Base-by-base conservation (phyloP, 2,329 filamentous ascomycete species). In the Fusarium sp. region DNA sequence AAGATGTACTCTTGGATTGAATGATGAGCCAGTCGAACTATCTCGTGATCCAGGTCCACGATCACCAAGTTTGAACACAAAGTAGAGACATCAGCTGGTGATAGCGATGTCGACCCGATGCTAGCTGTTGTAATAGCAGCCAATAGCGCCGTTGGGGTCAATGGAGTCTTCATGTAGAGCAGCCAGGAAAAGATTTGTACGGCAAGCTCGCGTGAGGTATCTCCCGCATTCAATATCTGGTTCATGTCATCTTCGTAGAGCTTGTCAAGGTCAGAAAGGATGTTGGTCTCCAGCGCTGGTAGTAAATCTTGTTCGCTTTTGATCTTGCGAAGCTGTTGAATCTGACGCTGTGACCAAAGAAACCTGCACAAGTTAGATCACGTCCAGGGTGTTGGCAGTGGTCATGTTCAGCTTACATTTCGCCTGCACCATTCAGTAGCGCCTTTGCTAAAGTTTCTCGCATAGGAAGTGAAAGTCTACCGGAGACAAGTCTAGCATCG, bases 301-400 rank as follows among this genome's bases (percentile, higher is more conserved):
- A 55, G n/a, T 5, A 55, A 5, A 38, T 55, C 52, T 5, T 50
- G 22, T n/a, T 55, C 52, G 19, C n/a, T 49, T 14, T 50, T 55
- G 4, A 55, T 24, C 24, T 55, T 50, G 7, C 52, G 52, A 8
- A 55, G 52, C 33, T 55, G 52, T 13, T 55, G 52, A 5, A 55
- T 39, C 11, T 55, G 43, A 3, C 43, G n/a, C 2, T 55, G 43
- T 1, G 5, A 8, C 52, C 52, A 55, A 13, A 55, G 24, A 19
- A 50, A 55, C 52, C 52, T 55, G 17, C 8, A 22, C 3, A 31
- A 5, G 31, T 7, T 9, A 39, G 2, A 7, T 28, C 6, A 19
- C 17, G 2, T 21, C 14, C 3, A 5, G 2, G 21, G 14, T 26
- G 8, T 1, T 15, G 15, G 4, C 17, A 1, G 10, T 2, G 9